These are phyloP conservation scores for Thermomyces lanuginosus DNA, from an alignment of 2,329 filamentous ascomycete species.

Conservation along the genomic window DNA sequence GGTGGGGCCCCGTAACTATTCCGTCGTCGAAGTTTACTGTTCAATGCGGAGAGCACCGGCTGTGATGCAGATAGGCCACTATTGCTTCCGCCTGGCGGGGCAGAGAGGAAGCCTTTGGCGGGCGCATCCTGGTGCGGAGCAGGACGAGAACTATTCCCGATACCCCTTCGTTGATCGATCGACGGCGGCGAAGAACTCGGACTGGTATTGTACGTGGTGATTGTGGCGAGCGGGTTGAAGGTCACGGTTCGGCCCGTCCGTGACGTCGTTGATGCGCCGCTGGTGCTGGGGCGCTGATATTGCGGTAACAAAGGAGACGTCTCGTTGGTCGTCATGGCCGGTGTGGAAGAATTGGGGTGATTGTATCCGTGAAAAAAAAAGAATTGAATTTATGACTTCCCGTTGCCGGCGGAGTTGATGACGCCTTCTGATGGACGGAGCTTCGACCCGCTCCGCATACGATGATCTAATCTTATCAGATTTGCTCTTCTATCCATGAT, in stretches of 20 bases:
- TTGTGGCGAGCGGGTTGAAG: conserved; percentile 32
- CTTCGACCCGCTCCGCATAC: too few relatives aligned
- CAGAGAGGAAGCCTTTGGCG: conserved; percentile 24
- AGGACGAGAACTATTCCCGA: too few relatives aligned
- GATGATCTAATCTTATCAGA: too few relatives aligned
- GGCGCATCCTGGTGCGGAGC: conserved; percentile 26
- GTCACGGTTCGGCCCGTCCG: conserved; percentile 29
- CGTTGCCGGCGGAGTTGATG: too few relatives aligned
- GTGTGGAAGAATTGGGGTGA: neutral
- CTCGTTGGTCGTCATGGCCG: conserved; percentile 24
- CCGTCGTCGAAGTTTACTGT: conserved; percentile 70
- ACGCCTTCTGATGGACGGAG: too few relatives aligned
- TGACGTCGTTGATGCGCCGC: conserved; percentile 20
- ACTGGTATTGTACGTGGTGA: conserved; percentile 27
- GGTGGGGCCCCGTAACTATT: too few relatives aligned
- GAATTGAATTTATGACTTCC: too few relatives aligned
- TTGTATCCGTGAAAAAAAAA: neutral
- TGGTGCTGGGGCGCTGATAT: conserved; percentile 12
- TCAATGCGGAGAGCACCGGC: conserved; percentile 61
- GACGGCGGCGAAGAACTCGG: too few relatives aligned
- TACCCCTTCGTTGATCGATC: too few relatives aligned
- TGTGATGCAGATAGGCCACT: conserved; percentile 24
- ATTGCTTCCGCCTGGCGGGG: conserved; percentile 20
- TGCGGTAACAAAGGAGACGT: conserved; percentile 27
- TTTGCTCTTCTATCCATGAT: too few relatives aligned